Evolutionary conservation across 805 yeast genomes (phyloP).

Genomic region (Hanseniaspora meyeri): DNA sequence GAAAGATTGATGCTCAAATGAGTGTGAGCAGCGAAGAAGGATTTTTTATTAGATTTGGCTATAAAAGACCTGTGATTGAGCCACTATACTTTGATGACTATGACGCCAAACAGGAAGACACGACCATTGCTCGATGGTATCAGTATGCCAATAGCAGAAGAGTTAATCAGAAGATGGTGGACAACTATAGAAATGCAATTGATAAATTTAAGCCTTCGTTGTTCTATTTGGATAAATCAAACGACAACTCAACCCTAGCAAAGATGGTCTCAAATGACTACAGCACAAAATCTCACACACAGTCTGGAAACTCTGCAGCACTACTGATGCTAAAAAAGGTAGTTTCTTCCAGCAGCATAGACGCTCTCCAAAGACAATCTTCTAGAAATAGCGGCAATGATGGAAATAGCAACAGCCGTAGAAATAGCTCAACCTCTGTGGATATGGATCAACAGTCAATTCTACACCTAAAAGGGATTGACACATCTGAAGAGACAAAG

Average conservation of each 20-base stretch:
- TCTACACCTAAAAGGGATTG: not conserved
- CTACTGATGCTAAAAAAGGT: constrained; percentile 10
- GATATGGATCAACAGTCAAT: not conserved
- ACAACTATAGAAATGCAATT: not conserved
- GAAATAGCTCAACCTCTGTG: not conserved
- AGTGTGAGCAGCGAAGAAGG: constrained; percentile 3
- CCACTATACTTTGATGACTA: not conserved
- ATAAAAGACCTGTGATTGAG: constrained; percentile 1
- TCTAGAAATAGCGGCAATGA: not conserved
- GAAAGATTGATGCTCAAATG: not conserved
- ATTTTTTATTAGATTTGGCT: constrained; percentile 10
- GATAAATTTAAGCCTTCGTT: constrained; percentile 7
- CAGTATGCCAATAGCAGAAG: constrained; percentile 8
- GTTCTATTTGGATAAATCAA: constrained; percentile 5
- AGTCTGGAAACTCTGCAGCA: not conserved
- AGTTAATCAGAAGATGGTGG: not conserved
- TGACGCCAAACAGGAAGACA: not conserved
- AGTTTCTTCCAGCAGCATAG: not conserved
- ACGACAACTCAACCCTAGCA: not conserved
- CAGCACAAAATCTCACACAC: not conserved
- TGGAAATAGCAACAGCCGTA: not conserved
- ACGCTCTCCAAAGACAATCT: not conserved
- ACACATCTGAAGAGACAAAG: not conserved
- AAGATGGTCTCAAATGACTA: not conserved
- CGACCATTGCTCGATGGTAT: not conserved